Evolutionary conservation across 495 filamentous ascomycete genomes (phyloP), one percentile per base, ranked within the genome.

Genomic region (Copromyces sp.): DNA sequence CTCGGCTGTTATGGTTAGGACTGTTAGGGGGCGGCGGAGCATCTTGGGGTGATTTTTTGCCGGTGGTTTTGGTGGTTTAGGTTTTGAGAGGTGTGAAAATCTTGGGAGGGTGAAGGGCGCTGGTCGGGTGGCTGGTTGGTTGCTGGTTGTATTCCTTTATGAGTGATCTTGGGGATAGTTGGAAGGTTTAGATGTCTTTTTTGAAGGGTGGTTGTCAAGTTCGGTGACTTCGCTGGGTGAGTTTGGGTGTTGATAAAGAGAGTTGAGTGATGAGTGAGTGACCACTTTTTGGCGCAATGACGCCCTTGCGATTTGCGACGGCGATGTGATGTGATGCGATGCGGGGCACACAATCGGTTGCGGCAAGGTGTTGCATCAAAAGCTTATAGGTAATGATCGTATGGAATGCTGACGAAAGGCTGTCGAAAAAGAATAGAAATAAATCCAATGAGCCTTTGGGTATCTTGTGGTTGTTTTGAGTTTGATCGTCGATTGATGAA

Each of bases 11-110:
- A 96, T 85, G 70, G 88, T 86, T 74, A 96, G 92, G 38, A 89
- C 86, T 6, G 93, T 96, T 3, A 92, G 90, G 68, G 91, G 90
- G 42, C 93, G 90, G 77, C 93, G 93, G 72, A 96, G 90, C 93
- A 96, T 96, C 20, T 68, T 75, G 20, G 20, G n/a, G 2, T 20
- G 38, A 40, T n/a, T 24, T 71, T 75, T 77, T n/a, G 40, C 42
- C 37, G 16, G 61, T 68, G n/a, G 44, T 3, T 68, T 42, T 72
- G 39, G 69, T 75, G 59, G 9, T 37, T 37, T 37, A 37, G 35
- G 35, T 5, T 37, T 37, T 37, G 5, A 37, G 35, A 37, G 35
- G 35, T 37, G 2, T 11, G 39, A 12, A 12, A 12, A 40, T 40
- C 39, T 40, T 40, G 39, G 39, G 39, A 40, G 29, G 29, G 53